Evolutionary conservation across 2,329 filamentous ascomycete genomes (phyloP).

Genomic region (Lachnellula arida): DNA sequence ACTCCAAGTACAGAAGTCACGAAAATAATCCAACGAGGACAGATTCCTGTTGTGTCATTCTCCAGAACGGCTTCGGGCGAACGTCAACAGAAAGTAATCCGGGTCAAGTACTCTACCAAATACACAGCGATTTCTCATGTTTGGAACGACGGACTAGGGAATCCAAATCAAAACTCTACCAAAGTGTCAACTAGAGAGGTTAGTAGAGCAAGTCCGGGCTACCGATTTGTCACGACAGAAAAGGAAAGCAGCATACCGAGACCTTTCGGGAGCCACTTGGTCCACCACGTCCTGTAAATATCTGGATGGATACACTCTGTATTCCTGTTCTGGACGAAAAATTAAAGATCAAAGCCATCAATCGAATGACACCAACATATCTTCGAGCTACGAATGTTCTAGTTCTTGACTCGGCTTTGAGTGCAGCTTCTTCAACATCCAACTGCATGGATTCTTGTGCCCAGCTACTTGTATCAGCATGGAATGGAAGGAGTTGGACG

Average conservation of each 20-base stretch:
- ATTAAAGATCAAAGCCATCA: constrained; percentile 28
- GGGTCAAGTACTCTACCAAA: constrained; percentile 19
- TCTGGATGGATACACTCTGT: constrained; percentile 34
- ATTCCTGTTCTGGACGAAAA: constrained; percentile 25
- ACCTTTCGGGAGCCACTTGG: not conserved
- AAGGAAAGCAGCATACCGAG: not conserved
- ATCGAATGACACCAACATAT: constrained; percentile 32
- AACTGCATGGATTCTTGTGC: constrained; percentile 21
- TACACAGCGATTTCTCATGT: constrained; percentile 20
- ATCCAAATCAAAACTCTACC: constrained; percentile 14
- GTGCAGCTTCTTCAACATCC: not conserved
- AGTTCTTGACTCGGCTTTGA: constrained; percentile 28
- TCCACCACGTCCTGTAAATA: not conserved
- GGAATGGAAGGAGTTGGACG: constrained; percentile 37
- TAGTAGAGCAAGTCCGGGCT: not conserved
- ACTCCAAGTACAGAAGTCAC: not conserved
- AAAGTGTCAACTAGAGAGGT: constrained; percentile 9
- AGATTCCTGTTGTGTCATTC: not conserved
- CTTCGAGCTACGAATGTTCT: constrained; percentile 30
- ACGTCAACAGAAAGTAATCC: constrained; percentile 12
- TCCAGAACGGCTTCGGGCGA: not conserved
- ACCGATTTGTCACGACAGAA: not conserved
- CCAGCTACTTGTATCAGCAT: constrained; percentile 31
- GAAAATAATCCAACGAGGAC: not conserved
- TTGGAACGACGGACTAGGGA: constrained; percentile 20